Evolutionary conservation across 2,329 filamentous ascomycete species (phyloP), one percentile per base, ranked within the genome.

Genomic region (Blastomyces silverae): DNA sequence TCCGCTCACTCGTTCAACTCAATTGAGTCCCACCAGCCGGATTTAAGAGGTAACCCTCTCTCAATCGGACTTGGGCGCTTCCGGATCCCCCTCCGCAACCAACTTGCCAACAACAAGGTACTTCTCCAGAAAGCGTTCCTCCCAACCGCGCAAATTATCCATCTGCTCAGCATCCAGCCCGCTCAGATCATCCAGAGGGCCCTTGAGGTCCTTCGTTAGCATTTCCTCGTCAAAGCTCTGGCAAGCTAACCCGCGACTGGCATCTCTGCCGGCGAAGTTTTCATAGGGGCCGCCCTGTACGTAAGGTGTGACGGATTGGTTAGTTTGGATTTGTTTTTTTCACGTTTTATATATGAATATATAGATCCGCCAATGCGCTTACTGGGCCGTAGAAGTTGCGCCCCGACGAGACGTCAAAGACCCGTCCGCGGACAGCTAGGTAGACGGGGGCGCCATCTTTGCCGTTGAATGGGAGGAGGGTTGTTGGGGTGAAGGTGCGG

Each of bases 171-270:
- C 76, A 6, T 85, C 86, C 66, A 97, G 77, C 65, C 88, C 90
- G 62, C 85, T 82, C 55, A 96, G 81, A 63, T 83, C 85, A 75
- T 96, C 92, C 67, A 97, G 80, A 56, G 91, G 91, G 0, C 86
- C 93, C 65, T 94, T 86, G 64, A 97, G 79, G 76, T 97, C 89
- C 81, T 93, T 87, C 22, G 94, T 97, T 79, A 97, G 80, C 92
- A 97, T 96, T 7, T 92, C 89, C 81, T 90, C 86, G 75, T 97
- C 94, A 76, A 99, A 97, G 79, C 91, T 96, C 66, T 92, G 91
- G 76, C 86, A 90, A 0, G 94, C 93, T 66, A 99, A 80, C 0
- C 94, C 94, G 62, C 93, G 84, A 69, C 86, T 91, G 25, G 94
- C 94, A 78, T 99, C 94, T 50, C 92, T 83, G 0, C 94, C 94